Percentiles rank a stretch among this genome's conserved stretches.
phyloP scores from a whole-genome alignment of 345 rosid species.

The Pugionium cornutum region DNA sequence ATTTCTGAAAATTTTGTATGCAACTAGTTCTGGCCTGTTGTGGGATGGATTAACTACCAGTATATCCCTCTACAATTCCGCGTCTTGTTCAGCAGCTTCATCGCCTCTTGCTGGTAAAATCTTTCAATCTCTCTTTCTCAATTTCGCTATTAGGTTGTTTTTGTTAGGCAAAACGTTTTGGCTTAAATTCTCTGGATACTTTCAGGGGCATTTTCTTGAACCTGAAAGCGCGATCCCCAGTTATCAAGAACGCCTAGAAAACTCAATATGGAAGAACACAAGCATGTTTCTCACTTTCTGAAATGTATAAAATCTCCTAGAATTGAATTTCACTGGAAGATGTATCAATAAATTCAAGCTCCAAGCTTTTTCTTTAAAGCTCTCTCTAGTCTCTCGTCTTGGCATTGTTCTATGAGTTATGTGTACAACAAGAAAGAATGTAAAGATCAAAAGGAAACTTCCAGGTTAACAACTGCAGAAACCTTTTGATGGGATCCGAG shows the following conservation, averaged over 20 bases:
- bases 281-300: background rate
- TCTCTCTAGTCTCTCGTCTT: background rate
- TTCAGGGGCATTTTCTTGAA: constrained; percentile 82
- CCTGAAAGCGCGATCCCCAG: constrained; percentile 70
- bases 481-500: too few species aligned
- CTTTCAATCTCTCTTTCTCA: constrained; percentile 14
- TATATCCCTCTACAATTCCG: constrained; percentile 82
- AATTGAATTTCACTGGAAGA: background rate
- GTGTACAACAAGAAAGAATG: background rate
- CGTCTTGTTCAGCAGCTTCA: constrained; percentile 66
- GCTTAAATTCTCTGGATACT: background rate
- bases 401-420: background rate
- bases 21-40: constrained; percentile 83
- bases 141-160: background rate
- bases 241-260: constrained; percentile 58
- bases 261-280: constrained; percentile 7
- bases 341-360: background rate
- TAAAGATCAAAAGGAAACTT: background rate
- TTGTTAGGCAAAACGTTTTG: too few species aligned
- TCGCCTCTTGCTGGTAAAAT: constrained; percentile 76
- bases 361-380: background rate
- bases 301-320: background rate
- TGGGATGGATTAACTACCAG: constrained; percentile 84
- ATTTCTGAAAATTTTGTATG: constrained; percentile 18
- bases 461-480: too few species aligned